phyloP scores from a whole-genome alignment of 2,329 filamentous ascomycete species.

The Pseudonectria buxi region DNA sequence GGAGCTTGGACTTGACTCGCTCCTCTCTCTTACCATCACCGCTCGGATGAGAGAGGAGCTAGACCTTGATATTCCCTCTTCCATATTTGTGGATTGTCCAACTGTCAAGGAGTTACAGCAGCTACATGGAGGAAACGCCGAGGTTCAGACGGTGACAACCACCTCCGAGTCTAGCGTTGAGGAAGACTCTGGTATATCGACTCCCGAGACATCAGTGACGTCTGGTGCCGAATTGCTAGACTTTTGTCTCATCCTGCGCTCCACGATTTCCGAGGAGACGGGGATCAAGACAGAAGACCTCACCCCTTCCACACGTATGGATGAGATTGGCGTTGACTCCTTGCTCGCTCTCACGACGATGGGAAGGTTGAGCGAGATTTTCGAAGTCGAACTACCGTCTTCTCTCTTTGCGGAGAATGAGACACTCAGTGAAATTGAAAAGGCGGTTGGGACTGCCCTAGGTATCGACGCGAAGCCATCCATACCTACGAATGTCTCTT shows the following conservation, averaged over 20 bases:
- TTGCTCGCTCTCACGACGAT: constrained; percentile 11
- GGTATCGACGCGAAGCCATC: constrained; percentile 1
- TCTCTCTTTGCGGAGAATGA: constrained; percentile 13
- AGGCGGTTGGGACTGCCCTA: constrained; percentile 7
- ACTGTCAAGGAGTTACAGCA: constrained; percentile 12
- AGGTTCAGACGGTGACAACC: constrained; percentile 55
- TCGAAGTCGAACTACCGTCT: constrained; percentile 10
- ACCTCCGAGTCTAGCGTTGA: constrained; percentile 59
- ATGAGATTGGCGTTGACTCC: constrained; percentile 16
- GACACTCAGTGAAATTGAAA: constrained; percentile 11
- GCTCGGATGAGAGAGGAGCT: constrained; percentile 49
- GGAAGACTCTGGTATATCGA: constrained; percentile 45
- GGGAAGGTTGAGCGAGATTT: constrained; percentile 19
- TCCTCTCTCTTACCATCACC: constrained; percentile 51
- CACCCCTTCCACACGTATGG: constrained; percentile 7
- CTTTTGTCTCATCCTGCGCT: constrained; percentile 7
- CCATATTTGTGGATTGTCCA: constrained; percentile 23
- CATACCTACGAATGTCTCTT: too few relatives aligned
- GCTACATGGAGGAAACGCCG: neutral
- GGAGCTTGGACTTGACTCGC: constrained; percentile 53
- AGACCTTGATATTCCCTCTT: constrained; percentile 41
- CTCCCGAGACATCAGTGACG: constrained; percentile 10
- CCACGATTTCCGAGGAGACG: constrained; percentile 13
- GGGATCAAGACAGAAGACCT: constrained; percentile 12
- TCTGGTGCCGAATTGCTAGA: constrained; percentile 8